Conservation (phyloP, 2,329 filamentous ascomycete genomes). For the Colletotrichum noveboracense region DNA sequence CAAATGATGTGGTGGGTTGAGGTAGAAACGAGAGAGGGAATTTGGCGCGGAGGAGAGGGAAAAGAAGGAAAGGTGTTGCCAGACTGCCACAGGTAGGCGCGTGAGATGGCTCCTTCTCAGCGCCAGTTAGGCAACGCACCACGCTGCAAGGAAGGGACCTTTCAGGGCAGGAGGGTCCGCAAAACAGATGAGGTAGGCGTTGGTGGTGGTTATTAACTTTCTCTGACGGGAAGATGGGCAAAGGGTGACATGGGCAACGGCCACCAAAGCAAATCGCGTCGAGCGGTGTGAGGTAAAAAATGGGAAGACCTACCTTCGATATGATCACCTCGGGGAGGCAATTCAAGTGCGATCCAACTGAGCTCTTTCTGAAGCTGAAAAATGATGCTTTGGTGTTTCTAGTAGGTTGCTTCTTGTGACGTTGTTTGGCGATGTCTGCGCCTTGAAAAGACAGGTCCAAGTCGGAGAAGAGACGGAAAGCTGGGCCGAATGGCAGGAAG, state of each 20-base stretch:
- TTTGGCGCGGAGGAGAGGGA: not conserved
- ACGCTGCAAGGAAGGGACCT: not conserved
- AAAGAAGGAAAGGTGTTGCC: not conserved
- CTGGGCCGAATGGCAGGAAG: not conserved
- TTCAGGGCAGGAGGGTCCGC: not conserved
- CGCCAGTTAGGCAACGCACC: not conserved
- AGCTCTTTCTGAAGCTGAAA: not conserved
- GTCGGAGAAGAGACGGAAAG: not conserved
- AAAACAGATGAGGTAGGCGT: not conserved
- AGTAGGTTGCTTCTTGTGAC: not conserved
- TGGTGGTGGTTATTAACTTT: not conserved
- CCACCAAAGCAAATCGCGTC: not conserved
- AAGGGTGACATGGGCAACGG: not conserved
- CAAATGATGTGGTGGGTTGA: not conserved
- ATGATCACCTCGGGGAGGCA: not conserved
- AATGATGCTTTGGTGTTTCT: not conserved
- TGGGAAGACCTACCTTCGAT: not conserved
- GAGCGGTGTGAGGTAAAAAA: not conserved
- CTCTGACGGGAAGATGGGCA: not conserved
- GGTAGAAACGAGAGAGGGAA: not conserved
- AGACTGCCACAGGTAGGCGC: not conserved
- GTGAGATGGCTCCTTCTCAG: not conserved
- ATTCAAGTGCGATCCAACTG: not conserved
- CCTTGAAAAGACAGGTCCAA: not conserved
- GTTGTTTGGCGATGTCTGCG: not conserved